Base-by-base conservation (phyloP, 768 basidiomycete species). In the Tulasnella sp. region DNA sequence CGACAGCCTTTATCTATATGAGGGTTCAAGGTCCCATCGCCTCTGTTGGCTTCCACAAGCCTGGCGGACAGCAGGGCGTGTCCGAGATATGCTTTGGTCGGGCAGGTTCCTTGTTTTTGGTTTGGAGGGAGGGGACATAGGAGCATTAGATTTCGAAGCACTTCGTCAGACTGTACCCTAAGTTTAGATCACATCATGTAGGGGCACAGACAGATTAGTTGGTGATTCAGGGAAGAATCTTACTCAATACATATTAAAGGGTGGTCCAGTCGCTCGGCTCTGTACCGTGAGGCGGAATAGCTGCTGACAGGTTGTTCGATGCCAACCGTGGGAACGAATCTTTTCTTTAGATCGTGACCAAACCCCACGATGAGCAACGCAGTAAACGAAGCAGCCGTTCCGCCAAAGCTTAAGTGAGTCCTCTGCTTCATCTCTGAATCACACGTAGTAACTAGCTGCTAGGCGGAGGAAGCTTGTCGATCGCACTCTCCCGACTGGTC, bases 391-490 rank as follows among this genome's bases (percentile, higher is more conserved):
- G 69, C 77, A 9, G 70, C 69, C 42, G 77, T 32, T 40, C 77
- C 77, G 2, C 11, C 69, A 40, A 46, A 70, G 32, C 77, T 77
- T 20, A 77, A 77, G 77, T 77, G 16, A 67, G 77, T 44, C 16
- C 26, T 7, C 23, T 32, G 18, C 0, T 29, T 37, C 11, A 32
- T 61, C 18, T 42, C 23, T 26, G 29, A 10, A 16, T 16, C 10
- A 44, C 35, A 57, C 9, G 44, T 77, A 26, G 3, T 72, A 20
- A 70, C 70, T n/a, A 39, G 16, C 32, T 44, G 29, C n/a, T 55
- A 77, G 77, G 71, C 37, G 71, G 29, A 44, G 70, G 46, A 77
- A 77, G 77, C 69, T 77, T 40, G 69, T 77, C 3, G 77, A 77
- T 46, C 71, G 51, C 18, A 77, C 42, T 37, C 77, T 77, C 15